A percentile compares a stretch with the other conserved stretches of the same genome.
Conservation (phyloP, 495 filamentous ascomycete genomes). For the Bryoglossum gracile region DNA sequence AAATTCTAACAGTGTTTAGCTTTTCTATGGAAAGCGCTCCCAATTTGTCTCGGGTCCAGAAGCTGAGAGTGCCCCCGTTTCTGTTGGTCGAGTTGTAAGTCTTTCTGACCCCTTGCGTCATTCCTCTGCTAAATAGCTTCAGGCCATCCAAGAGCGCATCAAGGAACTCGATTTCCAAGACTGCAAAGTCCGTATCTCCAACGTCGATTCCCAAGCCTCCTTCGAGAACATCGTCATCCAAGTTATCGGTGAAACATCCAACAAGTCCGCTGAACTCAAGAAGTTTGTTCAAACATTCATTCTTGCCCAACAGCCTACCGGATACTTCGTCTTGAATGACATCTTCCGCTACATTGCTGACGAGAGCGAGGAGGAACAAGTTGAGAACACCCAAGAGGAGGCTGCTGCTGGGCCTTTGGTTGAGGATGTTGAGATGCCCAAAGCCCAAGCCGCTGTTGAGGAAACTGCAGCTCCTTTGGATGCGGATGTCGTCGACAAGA, state of each 20-base stretch:
- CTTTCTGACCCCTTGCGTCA: constrained; percentile 3
- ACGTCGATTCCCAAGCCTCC: constrained; percentile 93
- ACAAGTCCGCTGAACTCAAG: constrained; percentile 79
- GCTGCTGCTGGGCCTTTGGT: constrained; percentile 38
- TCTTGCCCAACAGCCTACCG: constrained; percentile 89
- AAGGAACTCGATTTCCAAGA: constrained; percentile 90
- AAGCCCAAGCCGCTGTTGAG: constrained; percentile 32
- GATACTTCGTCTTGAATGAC: constrained; percentile 97
- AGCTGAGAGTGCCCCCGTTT: constrained; percentile 75
- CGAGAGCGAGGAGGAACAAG: constrained; percentile 55
- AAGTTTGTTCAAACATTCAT: constrained; percentile 99
- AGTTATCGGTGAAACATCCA: constrained; percentile 96
- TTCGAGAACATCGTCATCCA: constrained; percentile 90
- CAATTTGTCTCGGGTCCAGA: constrained; percentile 81
- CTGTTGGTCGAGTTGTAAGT: constrained; percentile 76
- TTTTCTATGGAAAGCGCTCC: constrained; percentile 78
- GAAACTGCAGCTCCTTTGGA: constrained; percentile 30
- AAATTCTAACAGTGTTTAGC: constrained; percentile 33
- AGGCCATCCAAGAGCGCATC: constrained; percentile 93
- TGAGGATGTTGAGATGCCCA: constrained; percentile 37
- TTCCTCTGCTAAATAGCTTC: constrained; percentile 18
- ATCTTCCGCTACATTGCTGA: constrained; percentile 91
- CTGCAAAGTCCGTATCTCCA: constrained; percentile 95
- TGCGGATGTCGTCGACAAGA: constrained; percentile 39
- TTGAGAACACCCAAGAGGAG: constrained; percentile 38